Evolutionary conservation across 768 basidiomycete genomes (phyloP), one percentile per base, ranked within the genome.

Genomic region (Bullera alba): DNA sequence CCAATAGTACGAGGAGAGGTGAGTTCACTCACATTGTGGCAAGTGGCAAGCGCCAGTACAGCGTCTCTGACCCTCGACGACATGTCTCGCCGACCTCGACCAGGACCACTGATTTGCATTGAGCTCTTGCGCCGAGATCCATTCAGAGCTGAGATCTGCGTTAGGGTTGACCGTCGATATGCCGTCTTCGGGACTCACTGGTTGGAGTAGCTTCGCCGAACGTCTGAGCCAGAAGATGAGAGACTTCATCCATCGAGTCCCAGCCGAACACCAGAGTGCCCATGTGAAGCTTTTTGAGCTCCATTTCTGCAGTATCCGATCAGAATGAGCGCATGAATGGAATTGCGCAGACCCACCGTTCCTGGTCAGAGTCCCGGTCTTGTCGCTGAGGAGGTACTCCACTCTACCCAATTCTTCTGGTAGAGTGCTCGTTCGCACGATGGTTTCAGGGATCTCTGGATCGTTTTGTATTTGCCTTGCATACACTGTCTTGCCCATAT

Each of bases 401-500:
- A 97, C 89, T 50, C 93, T 78, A 14, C 92, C 92, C 15, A 97
- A 79, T 69, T 97, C 92, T 70, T 99, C 95, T 0, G 95, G 95
- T 3, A 99, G 77, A 0, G 95, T 99, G 63, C 86, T 89, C n/a
- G 95, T 97, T 14, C 95, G 79, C 6, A 97, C 95, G 54, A 97
- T 95, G 3, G 95, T 95, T 41, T 83, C 82, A 3, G 91, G 89
- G 58, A 99, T 99, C 73, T 96, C 89, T 38, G 61, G 67, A 74
- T 97, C 95, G 45, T 81, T 84, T 84, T 92, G 90, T 50, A 97
- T 97, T 58, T 91, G 87, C 36, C 86, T 84, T 0, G 89, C 91
- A 62, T 99, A 99, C 36, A 97, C 86, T 1, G 92, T 97, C 75
- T 99, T 99, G 50, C 95, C 95, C 92, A 99, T 97, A 72, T 99